A percentile compares a stretch with the other conserved stretches of the same genome.
Evolutionary conservation across 2,329 filamentous ascomycete species (phyloP).

Genomic region (Aureobasidium sp.): DNA sequence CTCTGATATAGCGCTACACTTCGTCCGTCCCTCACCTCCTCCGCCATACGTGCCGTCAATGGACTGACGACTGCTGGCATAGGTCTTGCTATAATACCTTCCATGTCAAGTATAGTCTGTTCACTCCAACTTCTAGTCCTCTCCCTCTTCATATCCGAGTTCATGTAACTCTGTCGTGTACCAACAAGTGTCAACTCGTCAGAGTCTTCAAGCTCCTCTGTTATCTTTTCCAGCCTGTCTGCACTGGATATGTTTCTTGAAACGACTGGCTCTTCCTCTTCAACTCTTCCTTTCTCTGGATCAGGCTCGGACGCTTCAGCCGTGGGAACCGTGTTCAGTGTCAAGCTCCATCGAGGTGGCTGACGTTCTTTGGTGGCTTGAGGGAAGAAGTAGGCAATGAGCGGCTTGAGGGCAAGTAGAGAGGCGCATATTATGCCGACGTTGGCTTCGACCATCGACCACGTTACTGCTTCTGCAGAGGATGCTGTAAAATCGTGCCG

Average conservation of each 20-base stretch:
- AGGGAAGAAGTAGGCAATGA: constrained; percentile 32
- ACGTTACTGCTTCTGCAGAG: constrained; percentile 35
- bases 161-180: background rate
- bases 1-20: background rate
- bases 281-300: background rate
- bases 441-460: constrained; percentile 38
- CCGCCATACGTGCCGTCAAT: background rate
- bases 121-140: constrained; percentile 5
- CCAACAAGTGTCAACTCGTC: constrained; percentile 5
- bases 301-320: background rate
- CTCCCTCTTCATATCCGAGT: background rate
- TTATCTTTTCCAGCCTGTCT: background rate
- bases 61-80: background rate
- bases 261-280: background rate
- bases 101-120: constrained; percentile 9
- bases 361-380: constrained; percentile 21
- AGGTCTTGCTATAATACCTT: background rate
- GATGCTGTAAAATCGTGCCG: constrained; percentile 20
- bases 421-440: constrained; percentile 40
- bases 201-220: background rate
- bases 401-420: constrained; percentile 37
- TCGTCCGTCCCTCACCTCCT: background rate
- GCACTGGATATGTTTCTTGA: background rate
- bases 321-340: background rate
- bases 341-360: constrained; percentile 10